A percentile compares a stretch with the other conserved stretches of the same genome.
Evolutionary conservation across 2,329 filamentous ascomycete species (phyloP).

Genomic region (Claviceps citrina): DNA sequence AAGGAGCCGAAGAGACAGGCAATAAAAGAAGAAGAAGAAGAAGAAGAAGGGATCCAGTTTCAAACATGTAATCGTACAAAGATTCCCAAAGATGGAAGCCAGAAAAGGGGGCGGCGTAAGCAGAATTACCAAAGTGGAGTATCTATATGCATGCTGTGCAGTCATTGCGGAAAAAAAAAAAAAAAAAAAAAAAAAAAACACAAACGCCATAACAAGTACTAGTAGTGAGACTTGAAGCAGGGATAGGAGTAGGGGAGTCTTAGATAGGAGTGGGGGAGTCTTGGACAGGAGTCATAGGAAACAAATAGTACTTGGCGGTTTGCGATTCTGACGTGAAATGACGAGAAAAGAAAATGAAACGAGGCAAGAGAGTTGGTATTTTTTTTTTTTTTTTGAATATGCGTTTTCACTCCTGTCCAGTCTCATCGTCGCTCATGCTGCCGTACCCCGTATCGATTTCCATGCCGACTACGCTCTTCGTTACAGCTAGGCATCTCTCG

Average conservation of each 20-base stretch:
- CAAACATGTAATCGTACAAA: slow-evolving; percentile 3
- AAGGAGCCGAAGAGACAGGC: not conserved
- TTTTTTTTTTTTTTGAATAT: no score
- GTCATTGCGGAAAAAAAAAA: not conserved
- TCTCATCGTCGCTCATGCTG: slow-evolving; percentile 37
- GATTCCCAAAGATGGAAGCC: not conserved
- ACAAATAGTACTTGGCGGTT: not conserved
- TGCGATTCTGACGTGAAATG: not conserved
- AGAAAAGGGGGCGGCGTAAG: not conserved
- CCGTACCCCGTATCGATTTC: slow-evolving; percentile 44
- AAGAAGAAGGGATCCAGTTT: not conserved
- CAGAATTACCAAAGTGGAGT: slow-evolving; percentile 2
- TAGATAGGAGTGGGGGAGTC: not conserved
- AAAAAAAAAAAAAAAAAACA: not conserved
- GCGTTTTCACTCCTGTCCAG: slow-evolving; percentile 7
- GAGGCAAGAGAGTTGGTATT: not conserved
- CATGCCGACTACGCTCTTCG: slow-evolving; percentile 43
- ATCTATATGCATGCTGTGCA: slow-evolving; percentile 2
- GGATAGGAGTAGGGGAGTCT: not conserved
- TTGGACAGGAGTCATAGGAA: not conserved
- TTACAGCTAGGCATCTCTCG: slow-evolving; percentile 38
- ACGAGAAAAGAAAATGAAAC: not conserved
- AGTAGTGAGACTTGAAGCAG: not conserved
- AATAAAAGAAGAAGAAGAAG: not conserved
- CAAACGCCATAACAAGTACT: not conserved